Base-by-base conservation (phyloP, 2,329 filamentous ascomycete genomes). In the Drechslerella coelobrocha region DNA sequence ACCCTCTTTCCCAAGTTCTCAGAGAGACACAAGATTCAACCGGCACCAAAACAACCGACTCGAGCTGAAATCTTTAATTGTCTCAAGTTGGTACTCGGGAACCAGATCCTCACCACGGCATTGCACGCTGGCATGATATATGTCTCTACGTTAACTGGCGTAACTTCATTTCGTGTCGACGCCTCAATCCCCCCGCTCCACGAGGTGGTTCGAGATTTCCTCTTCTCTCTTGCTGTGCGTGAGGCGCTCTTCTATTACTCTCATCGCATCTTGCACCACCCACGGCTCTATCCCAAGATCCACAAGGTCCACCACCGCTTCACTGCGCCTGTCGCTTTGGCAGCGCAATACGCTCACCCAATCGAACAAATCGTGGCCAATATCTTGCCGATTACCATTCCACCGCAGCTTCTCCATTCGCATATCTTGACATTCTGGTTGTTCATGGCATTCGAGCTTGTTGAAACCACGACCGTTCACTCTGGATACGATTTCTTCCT, bases 271-370 rank as follows among this genome's bases (percentile, higher is more conserved):
- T 78, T 86, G 2, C 84, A 86, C 76, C 75, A 78, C 4, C 82
- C 80, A 0, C 76, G 72, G 4, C 75, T 84, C 4, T 86, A 86
- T 78, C 76, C 76, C 9, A 77, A 77, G 29, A 81, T 86, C 65
- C 84, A 86, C 78, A 85, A 85, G 73, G 78, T 78, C 21, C 84
- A 86, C 74, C 84, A 86, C 77, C 78, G 78, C 23, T 86, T 85
- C 78, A 83, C 81, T 0, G 83, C 84, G 0, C 84, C 84, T 0
- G 81, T 86, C 1, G 81, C 83, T 0, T 78, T 86, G 3, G 80
- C 84, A 0, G 83, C 84, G 1, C 82, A 86, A 73, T 86, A 84
- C 73, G 83, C 83, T 0, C 84, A 85, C 73, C 84, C 84, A 0
- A 65, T 83, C n/a, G 84, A 86, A 76, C 83, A 85, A 73, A 68